Conservation (phyloP, 768 basidiomycete genomes). For the Xerocomus brunneocitrinus region DNA sequence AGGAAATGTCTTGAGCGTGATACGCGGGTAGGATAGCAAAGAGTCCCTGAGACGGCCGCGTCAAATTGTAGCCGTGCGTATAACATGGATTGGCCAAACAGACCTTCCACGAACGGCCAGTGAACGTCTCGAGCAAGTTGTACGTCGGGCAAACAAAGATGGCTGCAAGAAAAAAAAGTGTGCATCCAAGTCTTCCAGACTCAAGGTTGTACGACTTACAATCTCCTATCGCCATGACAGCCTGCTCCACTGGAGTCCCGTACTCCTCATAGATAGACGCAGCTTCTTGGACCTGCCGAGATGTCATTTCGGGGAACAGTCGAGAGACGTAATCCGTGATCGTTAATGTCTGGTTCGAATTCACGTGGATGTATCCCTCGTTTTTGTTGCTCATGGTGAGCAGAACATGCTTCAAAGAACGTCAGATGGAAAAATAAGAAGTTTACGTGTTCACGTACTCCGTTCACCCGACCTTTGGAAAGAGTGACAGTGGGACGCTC, state of each 20-base stretch:
- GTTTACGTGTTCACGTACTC: constrained; percentile 26
- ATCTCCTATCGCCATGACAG: constrained; percentile 37
- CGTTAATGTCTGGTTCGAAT: constrained; percentile 19
- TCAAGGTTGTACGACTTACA: constrained; percentile 23
- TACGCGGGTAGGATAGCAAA: constrained; percentile 29
- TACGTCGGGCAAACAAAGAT: constrained; percentile 36
- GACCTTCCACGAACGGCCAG: constrained; percentile 32
- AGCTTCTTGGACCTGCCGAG: constrained; percentile 21
- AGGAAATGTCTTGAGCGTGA: constrained; percentile 34
- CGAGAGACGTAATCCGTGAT: constrained; percentile 24
- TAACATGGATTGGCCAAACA: constrained; percentile 16
- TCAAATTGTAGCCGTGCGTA: background rate
- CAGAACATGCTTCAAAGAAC: constrained; percentile 17
- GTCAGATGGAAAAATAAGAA: background rate
- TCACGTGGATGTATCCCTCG: constrained; percentile 32
- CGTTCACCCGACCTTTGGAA: constrained; percentile 36
- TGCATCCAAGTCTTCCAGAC: background rate
- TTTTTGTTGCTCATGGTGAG: constrained; percentile 27
- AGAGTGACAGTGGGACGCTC: constrained; percentile 39
- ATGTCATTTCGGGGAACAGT: constrained; percentile 39
- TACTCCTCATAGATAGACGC: constrained; percentile 27
- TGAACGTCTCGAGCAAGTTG: constrained; percentile 28
- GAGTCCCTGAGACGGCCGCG: constrained; percentile 19
- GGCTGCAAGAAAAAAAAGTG: constrained; percentile 17
- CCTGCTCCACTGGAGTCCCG: constrained; percentile 34